Base-by-base conservation (phyloP, 2,329 filamentous ascomycete species). In the Ambrosiella cleistominuta region DNA sequence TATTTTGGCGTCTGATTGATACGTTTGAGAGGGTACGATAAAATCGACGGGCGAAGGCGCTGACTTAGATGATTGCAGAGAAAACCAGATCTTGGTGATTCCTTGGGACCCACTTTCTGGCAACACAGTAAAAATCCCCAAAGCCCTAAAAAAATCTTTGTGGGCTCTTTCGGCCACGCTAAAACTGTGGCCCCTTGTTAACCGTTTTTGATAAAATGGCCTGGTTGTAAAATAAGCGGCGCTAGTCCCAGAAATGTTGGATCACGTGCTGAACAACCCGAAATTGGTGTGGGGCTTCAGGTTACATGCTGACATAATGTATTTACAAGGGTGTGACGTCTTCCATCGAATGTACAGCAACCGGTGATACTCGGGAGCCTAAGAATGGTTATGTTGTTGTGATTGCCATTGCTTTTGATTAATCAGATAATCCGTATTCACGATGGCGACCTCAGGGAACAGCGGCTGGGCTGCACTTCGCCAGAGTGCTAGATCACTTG, bases 401-500 rank as follows among this genome's bases (percentile, higher is more conserved):
- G n/a, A 51, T 45, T 57, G 19, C 56, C 13, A 51, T 51, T 51
- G 47, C 27, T 15, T 19, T 19, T 11, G 17, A 15, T 11, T 11
- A 36, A 51, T 6, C 9, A 9, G 8, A 51, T n/a, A n/a, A 11
- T 19, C 27, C 8, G 2, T 7, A 51, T 11, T 7, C 37, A 61
- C 38, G 54, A 61, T 61, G 59, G 53, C 59, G 45, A 51, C 59
- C 35, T 56, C 56, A 37, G 73, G 78, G 63, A 81, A 72, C 62
- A 76, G 79, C 62, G 84, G 89, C 72, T 98, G 93, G 93, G 84
- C 88, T 66, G 89, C 96, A 73, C 78, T 97, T 64, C 86, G 93
- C 66, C 89, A 96, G 69, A 91, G 97, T 72, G 88, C 89, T 62
- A 80, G 93, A 66, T 81, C 83, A 50, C 76, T 96, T 62, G 93